phyloP scores from a whole-genome alignment of 1,139 yeast species.

The Scheffersomyces segobiensis region DNA sequence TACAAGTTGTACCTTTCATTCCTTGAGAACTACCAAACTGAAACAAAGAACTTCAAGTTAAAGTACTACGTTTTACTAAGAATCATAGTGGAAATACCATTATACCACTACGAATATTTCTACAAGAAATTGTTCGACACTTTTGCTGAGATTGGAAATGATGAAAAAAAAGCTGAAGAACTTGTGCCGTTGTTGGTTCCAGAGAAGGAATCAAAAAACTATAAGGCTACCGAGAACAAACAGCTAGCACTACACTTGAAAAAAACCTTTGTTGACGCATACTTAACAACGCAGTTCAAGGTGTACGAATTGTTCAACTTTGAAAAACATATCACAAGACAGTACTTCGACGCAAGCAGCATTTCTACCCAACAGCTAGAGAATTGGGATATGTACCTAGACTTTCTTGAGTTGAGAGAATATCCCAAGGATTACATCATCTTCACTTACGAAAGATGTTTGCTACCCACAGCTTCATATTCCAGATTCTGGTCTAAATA shows the following conservation, averaged over 20 bases:
- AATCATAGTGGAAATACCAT: slow-evolving; percentile 66
- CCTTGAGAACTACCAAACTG: slow-evolving; percentile 38
- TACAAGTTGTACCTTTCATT: slow-evolving; percentile 72
- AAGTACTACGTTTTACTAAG: slow-evolving; percentile 54
- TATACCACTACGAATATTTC: slow-evolving; percentile 72
- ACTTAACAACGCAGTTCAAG: slow-evolving; percentile 60
- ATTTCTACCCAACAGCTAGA: slow-evolving; percentile 47
- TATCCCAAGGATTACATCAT: slow-evolving; percentile 31
- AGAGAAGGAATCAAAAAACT: slow-evolving; percentile 15
- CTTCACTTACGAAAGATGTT: slow-evolving; percentile 57
- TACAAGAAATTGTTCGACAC: slow-evolving; percentile 42
- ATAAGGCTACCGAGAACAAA: slow-evolving; percentile 16
- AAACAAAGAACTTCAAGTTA: slow-evolving; percentile 27
- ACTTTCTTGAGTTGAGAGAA: slow-evolving; percentile 46
- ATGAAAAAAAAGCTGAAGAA: slow-evolving; percentile 23
- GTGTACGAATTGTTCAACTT: slow-evolving; percentile 61
- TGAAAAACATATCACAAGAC: slow-evolving; percentile 58
- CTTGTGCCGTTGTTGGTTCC: slow-evolving; percentile 22
- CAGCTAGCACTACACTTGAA: slow-evolving; percentile 32
- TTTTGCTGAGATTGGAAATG: slow-evolving; percentile 35
- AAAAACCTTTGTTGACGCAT: slow-evolving; percentile 52
- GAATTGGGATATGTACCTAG: slow-evolving; percentile 63
- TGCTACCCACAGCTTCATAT: slow-evolving; percentile 53
- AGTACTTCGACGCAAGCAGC: slow-evolving; percentile 48
- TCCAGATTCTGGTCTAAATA: slow-evolving; percentile 65